Base-by-base conservation (phyloP, 805 yeast genomes). In the Jamesozyma rosinii region DNA sequence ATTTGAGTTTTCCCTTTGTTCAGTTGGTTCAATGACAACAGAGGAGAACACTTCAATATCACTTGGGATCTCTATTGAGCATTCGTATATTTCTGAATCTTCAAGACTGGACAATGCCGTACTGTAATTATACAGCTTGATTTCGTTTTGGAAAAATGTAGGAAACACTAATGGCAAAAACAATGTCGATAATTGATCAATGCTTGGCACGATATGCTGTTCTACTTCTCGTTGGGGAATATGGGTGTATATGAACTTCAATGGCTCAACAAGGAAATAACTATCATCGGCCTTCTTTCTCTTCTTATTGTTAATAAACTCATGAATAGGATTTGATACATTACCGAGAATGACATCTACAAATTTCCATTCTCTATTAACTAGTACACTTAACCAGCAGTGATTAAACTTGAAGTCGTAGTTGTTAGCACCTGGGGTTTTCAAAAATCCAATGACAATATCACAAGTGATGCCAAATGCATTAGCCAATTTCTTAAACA, bases 151-250 rank as follows among this genome's bases (percentile, higher is more conserved):
- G 60, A 82, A 77, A 54, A 82, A 87, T 0, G 86, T 82, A 0
- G 95, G 89, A 55, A 87, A 84, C n/a, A 82, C 76, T 26, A 94
- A 74, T 0, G 98, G 98, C 39, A 90, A 67, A 37, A 87, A 77
- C 45, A 86, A 71, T 14, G 92, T 89, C 19, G 82, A 76, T 49
- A 77, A 72, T 30, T 83, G 82, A 48, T 85, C 89, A 47, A 90
- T 67, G 2, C 94, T 85, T 3, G 97, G 97, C 26, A 76, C 72
- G 18, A 90, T 76, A 64, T 85, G 95, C 62, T 92, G 98, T 49
- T 84, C 81, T 46, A 77, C 81, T 35, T 77, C 77, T 45, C 78
- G 78, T 15, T 78, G 71, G 13, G 98, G 97, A 38, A 87, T 78
- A 61, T 92, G 98, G 0, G 97, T 83, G 49, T 81, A 82, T 14